These are phyloP conservation scores for Dryas octopetala DNA, from an alignment of 306 rosid species.

Conservation along the genomic window DNA sequence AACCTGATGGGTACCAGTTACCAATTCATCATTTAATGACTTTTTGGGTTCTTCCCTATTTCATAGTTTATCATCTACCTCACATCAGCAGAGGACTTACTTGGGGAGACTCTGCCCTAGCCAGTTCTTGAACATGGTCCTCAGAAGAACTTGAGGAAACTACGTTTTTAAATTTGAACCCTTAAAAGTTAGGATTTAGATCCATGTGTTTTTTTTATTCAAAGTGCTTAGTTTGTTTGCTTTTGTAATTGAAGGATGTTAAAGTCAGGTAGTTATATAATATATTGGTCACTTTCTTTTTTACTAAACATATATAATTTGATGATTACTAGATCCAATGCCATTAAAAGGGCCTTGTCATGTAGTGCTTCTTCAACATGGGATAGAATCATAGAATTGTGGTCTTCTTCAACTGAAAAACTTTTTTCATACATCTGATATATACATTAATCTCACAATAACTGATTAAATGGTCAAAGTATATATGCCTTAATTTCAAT, in stretches of 20 bases:
- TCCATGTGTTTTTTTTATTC: background rate
- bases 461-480: background rate
- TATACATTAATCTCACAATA: background rate
- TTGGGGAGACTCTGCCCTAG: background rate
- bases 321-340: conserved; percentile 13
- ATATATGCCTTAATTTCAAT: too few relatives aligned
- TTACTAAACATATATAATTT: background rate
- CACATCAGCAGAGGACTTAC: conserved; percentile 21
- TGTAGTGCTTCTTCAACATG: conserved; percentile 23
- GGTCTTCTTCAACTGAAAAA: background rate
- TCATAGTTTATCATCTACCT: background rate
- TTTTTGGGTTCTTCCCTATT: background rate
- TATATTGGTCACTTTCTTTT: background rate
- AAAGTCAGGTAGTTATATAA: conserved; percentile 39
- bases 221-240: background rate
- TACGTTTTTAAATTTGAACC: background rate
- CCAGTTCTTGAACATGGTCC: background rate
- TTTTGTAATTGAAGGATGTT: background rate
- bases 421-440: too few relatives aligned
- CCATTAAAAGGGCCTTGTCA: conserved; percentile 16
- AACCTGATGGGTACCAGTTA: background rate
- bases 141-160: background rate
- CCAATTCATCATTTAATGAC: conserved; percentile 4
- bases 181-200: conserved; percentile 8
- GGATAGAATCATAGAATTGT: background rate